A percentile compares a stretch with the other conserved stretches of the same genome.
Evolutionary conservation across 73 alveolate species (phyloP).

Genomic region (Tetrahymena thermophila): DNA sequence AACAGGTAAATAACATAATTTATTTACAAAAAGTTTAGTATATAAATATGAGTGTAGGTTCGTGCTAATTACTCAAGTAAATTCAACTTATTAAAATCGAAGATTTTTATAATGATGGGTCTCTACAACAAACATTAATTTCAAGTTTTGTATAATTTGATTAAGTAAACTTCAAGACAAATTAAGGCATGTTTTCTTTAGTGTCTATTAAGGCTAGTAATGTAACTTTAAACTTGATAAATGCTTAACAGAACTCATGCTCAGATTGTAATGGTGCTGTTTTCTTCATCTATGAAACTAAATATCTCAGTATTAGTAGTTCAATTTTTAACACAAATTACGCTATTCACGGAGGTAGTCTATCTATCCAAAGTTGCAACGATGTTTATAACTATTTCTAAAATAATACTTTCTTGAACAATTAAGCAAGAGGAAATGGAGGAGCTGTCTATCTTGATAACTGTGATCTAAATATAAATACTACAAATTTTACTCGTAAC

Average conservation of each 20-base stretch:
- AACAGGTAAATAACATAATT: background rate
- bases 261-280: background rate
- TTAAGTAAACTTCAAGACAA: background rate
- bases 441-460: background rate
- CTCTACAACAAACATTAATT: background rate
- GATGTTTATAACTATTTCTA: background rate
- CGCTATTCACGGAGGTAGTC: background rate
- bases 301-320: background rate
- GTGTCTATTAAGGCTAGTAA: background rate
- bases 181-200: background rate
- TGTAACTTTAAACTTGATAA: background rate
- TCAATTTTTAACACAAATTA: background rate
- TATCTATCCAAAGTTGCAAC: background rate
- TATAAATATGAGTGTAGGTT: background rate
- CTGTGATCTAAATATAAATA: background rate
- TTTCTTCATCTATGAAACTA: background rate
- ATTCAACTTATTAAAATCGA: background rate
- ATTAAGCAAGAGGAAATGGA: background rate
- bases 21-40: background rate
- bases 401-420: background rate
- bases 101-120: background rate
- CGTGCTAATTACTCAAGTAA: background rate
- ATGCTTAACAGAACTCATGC: background rate
- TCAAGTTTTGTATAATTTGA: background rate
- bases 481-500: background rate